A percentile compares a stretch with the other conserved stretches of the same genome.
Evolutionary conservation across 2,329 filamentous ascomycete genomes (phyloP).

Genomic region (Stagonosporopsis rhizophila): DNA sequence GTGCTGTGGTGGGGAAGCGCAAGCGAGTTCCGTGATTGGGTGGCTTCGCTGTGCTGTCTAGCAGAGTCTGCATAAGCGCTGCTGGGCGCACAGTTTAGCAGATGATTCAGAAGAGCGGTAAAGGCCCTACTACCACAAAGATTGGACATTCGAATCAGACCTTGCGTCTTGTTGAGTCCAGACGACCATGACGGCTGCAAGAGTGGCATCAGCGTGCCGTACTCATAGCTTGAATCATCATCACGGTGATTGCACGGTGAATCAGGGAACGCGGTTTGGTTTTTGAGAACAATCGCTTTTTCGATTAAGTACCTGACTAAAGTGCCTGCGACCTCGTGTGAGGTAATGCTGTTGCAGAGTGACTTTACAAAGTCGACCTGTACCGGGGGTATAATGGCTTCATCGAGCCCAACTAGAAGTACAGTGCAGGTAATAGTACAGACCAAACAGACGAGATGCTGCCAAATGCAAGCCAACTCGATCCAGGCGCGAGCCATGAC

Average conservation of each 20-base stretch:
- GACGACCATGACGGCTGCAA: conserved; percentile 3
- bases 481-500: conserved; percentile 49
- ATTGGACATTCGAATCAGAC: conserved; percentile 28
- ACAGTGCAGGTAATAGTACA: conserved; percentile 53
- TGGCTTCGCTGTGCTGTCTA: conserved; percentile 34
- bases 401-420: conserved; percentile 45
- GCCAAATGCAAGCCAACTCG: conserved; percentile 21
- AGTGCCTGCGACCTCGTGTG: conserved; percentile 38
- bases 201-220: background rate
- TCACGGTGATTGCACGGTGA: background rate
- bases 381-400: conserved; percentile 46
- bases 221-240: background rate
- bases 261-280: background rate
- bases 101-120: conserved; percentile 52
- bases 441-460: conserved; percentile 36
- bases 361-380: conserved; percentile 31
- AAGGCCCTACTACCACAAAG: conserved; percentile 35
- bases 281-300: conserved; percentile 40
- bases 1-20: conserved; percentile 23
- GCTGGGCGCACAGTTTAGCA: conserved; percentile 30
- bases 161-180: conserved; percentile 12
- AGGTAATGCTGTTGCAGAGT: conserved; percentile 40
- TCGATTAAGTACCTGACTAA: conserved; percentile 45
- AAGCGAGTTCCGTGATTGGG: conserved; percentile 37
- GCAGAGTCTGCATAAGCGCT: conserved; percentile 48